Evolutionary conservation across 2,329 filamentous ascomycete species (phyloP).

Genomic region (Myriangium duriaei): DNA sequence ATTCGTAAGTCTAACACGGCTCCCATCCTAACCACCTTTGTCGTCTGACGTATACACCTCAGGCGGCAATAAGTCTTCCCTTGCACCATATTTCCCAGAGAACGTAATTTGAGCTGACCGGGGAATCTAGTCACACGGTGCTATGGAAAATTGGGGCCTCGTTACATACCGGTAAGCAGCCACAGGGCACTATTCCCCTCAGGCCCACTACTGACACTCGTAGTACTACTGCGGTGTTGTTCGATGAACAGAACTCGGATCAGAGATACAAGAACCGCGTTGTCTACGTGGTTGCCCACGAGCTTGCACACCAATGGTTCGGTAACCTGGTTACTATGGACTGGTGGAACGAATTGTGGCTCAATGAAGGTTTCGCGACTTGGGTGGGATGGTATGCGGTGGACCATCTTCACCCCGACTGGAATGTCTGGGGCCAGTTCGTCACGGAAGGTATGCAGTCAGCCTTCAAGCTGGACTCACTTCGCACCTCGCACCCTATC

Average conservation of each 20-base stretch:
- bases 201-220: background rate
- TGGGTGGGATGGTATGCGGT: constrained; percentile 95
- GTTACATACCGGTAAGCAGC: constrained; percentile 57
- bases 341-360: constrained; percentile 61
- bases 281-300: constrained; percentile 96
- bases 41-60: constrained; percentile 3
- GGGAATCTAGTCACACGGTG: constrained; percentile 47
- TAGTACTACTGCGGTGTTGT: constrained; percentile 80
- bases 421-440: constrained; percentile 97
- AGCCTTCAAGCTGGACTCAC: constrained; percentile 78
- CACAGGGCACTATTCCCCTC: constrained; percentile 8
- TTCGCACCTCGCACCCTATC: constrained; percentile 88
- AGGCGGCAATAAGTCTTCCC: constrained; percentile 32
- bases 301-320: constrained; percentile 96
- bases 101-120: constrained; percentile 25
- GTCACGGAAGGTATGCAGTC: constrained; percentile 88
- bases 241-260: constrained; percentile 84
- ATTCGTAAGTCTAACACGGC: constrained; percentile 50
- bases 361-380: constrained; percentile 91
- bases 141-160: constrained; percentile 95
- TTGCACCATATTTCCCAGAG: constrained; percentile 5
- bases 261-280: constrained; percentile 84
- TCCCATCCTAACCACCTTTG: too few species aligned
- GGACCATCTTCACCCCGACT: constrained; percentile 88
- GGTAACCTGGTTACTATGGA: constrained; percentile 96